Evolutionary conservation across 257 asterid genomes (phyloP).

Genomic region (Primulina tabacum): DNA sequence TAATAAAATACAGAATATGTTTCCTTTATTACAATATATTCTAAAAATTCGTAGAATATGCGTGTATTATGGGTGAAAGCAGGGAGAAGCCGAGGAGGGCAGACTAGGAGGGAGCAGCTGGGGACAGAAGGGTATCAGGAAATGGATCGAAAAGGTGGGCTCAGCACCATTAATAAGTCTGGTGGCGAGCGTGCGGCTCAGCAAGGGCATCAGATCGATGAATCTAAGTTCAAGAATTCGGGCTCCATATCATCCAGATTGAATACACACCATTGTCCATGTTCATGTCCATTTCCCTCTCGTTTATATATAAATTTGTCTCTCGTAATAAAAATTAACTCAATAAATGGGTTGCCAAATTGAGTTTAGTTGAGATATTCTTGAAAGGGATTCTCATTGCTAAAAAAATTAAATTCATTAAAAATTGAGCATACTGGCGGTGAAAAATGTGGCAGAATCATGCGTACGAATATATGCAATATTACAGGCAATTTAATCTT

Average conservation of each 20-base stretch:
- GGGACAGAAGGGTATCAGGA: slow-evolving; percentile 67
- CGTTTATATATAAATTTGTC: no score
- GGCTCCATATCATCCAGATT: no score
- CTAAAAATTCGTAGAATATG: background rate
- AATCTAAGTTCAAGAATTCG: slow-evolving; percentile 26
- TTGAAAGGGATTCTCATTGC: background rate
- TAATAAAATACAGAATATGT: no score
- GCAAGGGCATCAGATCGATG: slow-evolving; percentile 40
- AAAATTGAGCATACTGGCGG: background rate
- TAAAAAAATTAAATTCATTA: background rate
- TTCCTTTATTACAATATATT: no score
- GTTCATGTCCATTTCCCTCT: no score
- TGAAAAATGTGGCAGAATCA: background rate
- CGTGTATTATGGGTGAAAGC: background rate
- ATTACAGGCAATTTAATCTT: background rate
- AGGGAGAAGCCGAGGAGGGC: slow-evolving; percentile 81
- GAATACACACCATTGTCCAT: no score
- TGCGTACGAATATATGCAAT: background rate
- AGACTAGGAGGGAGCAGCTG: slow-evolving; percentile 57
- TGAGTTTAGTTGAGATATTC: no score
- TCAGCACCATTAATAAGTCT: slow-evolving; percentile 45
- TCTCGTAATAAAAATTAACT: no score
- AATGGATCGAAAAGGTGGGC: slow-evolving; percentile 65
- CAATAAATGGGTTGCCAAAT: no score
- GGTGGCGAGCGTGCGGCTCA: slow-evolving; percentile 47